Percentiles rank a stretch among this genome's conserved stretches.
phyloP scores from a whole-genome alignment of 2,329 filamentous ascomycete species.

The Phyllachora maydis region DNA sequence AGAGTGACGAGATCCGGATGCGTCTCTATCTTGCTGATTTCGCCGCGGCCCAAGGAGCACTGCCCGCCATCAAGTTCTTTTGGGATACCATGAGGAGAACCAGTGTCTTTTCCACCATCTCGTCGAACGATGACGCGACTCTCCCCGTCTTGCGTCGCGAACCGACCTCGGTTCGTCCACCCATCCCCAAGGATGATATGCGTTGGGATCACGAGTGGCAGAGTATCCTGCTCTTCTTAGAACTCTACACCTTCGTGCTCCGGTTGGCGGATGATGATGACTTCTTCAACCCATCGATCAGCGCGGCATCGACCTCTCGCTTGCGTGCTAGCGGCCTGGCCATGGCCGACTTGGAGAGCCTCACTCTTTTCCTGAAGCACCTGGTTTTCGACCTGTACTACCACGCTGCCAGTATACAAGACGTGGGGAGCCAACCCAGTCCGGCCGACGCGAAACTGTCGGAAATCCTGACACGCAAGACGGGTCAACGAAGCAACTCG shows the following conservation, averaged over 20 bases:
- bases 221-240: slow-evolving; percentile 73
- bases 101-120: slow-evolving; percentile 14
- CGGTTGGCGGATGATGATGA: slow-evolving; percentile 93
- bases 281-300: slow-evolving; percentile 45
- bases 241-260: slow-evolving; percentile 82
- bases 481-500: no score
- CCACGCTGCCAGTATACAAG: slow-evolving; percentile 43
- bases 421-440: slow-evolving; percentile 1
- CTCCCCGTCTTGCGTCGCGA: slow-evolving; percentile 9
- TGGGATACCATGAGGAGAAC: slow-evolving; percentile 43
- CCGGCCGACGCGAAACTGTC: background rate
- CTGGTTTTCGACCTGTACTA: slow-evolving; percentile 79
- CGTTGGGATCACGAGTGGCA: slow-evolving; percentile 56
- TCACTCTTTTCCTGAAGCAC: slow-evolving; percentile 78
- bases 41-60: slow-evolving; percentile 14
- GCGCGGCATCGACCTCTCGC: slow-evolving; percentile 15
- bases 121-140: slow-evolving; percentile 10
- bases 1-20: slow-evolving; percentile 82
- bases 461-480: background rate
- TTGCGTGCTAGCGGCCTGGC: slow-evolving; percentile 46
- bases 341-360: slow-evolving; percentile 45
- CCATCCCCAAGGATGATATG: slow-evolving; percentile 7
- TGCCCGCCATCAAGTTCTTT: slow-evolving; percentile 64
- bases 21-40: slow-evolving; percentile 68
- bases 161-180: slow-evolving; percentile 2